Evolutionary conservation across 2,329 filamentous ascomycete genomes (phyloP).

Genomic region (Alternaria angustiovoidea): DNA sequence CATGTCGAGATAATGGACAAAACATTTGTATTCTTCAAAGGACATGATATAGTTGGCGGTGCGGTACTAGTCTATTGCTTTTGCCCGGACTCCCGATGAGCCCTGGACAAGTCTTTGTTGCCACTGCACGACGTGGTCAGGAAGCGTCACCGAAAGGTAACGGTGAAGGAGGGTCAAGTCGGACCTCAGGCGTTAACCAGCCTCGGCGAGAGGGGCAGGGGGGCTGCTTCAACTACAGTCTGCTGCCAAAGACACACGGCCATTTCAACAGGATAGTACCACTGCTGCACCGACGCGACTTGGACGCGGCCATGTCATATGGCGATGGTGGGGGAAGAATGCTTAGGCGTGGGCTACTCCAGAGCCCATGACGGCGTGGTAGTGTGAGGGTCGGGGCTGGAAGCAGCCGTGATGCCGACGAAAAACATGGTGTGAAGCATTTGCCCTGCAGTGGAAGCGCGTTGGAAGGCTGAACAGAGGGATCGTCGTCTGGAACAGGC

Average conservation of each 20-base stretch:
- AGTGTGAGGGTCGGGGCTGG: constrained; percentile 7
- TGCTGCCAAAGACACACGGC: neutral
- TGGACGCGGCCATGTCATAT: constrained; percentile 5
- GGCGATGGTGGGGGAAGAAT: constrained; percentile 1
- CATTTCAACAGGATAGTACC: neutral
- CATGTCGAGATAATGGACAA: neutral
- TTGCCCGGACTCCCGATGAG: neutral
- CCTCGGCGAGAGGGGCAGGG: too few species aligned
- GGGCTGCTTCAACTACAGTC: too few species aligned
- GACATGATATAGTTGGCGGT: neutral
- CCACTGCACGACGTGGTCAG: neutral
- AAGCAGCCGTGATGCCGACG: constrained; percentile 15
- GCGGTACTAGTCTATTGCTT: neutral
- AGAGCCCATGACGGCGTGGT: constrained; percentile 8
- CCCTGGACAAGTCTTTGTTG: neutral
- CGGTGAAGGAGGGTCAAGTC: neutral
- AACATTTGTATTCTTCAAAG: neutral
- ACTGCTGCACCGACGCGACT: constrained; percentile 2
- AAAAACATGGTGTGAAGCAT: neutral
- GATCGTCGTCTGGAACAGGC: constrained; percentile 1
- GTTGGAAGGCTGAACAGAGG: neutral
- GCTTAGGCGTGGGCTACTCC: neutral
- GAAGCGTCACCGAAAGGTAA: neutral
- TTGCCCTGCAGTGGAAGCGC: constrained; percentile 4
- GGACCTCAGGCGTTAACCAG: neutral